Base-by-base conservation (phyloP, 768 basidiomycete genomes). In the Pleurotus citrinopileatus region DNA sequence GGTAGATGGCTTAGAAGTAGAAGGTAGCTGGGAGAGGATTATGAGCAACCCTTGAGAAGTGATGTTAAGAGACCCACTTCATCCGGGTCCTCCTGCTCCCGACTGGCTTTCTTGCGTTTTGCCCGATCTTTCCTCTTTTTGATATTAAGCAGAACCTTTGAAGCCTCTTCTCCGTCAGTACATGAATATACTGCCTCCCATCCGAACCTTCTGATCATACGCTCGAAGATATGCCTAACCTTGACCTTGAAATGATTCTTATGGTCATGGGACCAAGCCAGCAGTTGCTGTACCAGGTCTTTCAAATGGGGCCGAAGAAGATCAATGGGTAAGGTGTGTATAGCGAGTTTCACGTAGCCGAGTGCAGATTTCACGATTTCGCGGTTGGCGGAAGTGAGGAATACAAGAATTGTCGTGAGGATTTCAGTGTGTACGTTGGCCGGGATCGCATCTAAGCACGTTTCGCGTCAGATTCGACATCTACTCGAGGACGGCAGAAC, bases 171-270 rank as follows among this genome's bases (percentile, higher is more conserved):
- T 48, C 89, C 87, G 1, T 81, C 82, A 1, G 84, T 80, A 63
- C 81, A 85, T 28, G 82, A 75, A 64, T 89, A 83, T 1, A 99
- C 83, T 40, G 87, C 87, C 36, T 94, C 85, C 79, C 84, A 97
- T 0, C 86, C 87, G 63, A 97, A 97, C 57, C 94, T 81, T 57
- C 96, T 76, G 59, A 98, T 80, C 82, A 98, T 86, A 43, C 96
- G 84, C 74, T 98, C 96, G 62, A 98, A 95, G 59, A 98, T 94
- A 68, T 98, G 95, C 40, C 93, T 85, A 20, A 97, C 94, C 74
- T 98, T 98, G 46, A 81, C 76, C 69, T 98, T 98, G 84, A 99
- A 98, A 66, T 98, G 97, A 63, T 98, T 98, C 67, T 96, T 96
- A 72, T 98, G 96, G 64, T 98, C 95, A 65, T 97, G 94, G 4